Evolutionary conservation across 1,284 basidiomycete species (phyloP), one percentile per base, ranked within the genome.

Genomic region (Ustilago crameri): DNA sequence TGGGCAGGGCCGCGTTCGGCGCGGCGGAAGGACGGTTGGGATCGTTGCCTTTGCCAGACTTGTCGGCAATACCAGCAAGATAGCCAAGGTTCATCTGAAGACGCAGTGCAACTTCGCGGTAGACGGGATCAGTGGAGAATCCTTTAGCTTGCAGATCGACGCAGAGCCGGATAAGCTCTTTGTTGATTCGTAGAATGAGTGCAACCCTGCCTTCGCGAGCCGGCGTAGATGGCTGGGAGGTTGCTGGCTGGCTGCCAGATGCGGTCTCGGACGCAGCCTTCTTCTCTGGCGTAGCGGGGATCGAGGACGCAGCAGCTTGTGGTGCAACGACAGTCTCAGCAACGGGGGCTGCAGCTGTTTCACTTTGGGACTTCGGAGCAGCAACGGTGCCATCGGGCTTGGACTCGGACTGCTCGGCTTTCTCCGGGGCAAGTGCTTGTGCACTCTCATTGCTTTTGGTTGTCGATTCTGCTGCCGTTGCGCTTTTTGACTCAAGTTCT

Each of bases 81-180:
- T 70, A 78, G 47, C 55, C 68, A 22, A 77, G 47, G 42, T 77
- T 77, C 24, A 50, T 53, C 22, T 77, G 75, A 43, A 77, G 32
- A 30, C 75, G 69, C 3, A 74, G 23, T 3, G 74, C 74, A 38
- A 61, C 70, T 32, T 74, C 75, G 46, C 74, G 60, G 35, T 65
- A 76, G n/a, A 74, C 18, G 2, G 62, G 61, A 9, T 76, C 67
- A 2, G 18, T 44, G 20, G 49, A 52, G 24, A 73, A 65, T 24
- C 69, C 55, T 20, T 70, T 69, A 40, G 42, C 49, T 51, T 74
- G 66, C 45, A 78, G 20, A 0, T 75, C 64, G 17, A 76, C 62
- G 32, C 75, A 78, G 30, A 78, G 57, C n/a, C 75, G 60, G 47
- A 78, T 76, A n/a, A 78, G 65, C 59, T 78, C 75, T 42, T 78